A percentile compares a stretch with the other conserved stretches of the same genome.
Conservation (phyloP, 2,329 filamentous ascomycete genomes). For the Arthrobotrys iridis region DNA sequence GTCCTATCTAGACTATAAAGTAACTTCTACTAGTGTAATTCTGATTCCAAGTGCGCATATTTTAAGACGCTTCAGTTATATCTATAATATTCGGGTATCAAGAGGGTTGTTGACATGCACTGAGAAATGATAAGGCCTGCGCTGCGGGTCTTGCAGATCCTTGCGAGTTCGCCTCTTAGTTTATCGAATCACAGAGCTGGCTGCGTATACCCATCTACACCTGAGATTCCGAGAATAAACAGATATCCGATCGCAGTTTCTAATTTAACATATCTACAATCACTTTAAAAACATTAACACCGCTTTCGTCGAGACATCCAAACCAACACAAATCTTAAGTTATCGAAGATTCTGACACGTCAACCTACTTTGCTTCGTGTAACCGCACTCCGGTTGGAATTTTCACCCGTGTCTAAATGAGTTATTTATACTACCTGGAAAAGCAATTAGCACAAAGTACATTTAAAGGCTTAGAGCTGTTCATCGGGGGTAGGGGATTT, state of each 20-base stretch:
- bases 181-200: too few relatives aligned
- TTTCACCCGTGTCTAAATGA: neutral
- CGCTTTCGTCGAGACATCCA: neutral
- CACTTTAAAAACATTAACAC: neutral
- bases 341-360: neutral
- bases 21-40: too few relatives aligned
- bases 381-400: constrained; percentile 4
- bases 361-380: constrained; percentile 12
- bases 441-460: neutral
- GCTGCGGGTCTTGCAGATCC: too few relatives aligned
- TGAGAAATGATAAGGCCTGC: too few relatives aligned
- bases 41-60: too few relatives aligned
- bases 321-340: neutral
- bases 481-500: neutral
- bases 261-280: neutral
- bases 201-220: too few relatives aligned
- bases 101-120: too few relatives aligned
- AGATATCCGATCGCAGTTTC: neutral
- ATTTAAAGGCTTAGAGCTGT: neutral
- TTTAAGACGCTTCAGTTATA: too few relatives aligned
- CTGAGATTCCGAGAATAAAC: too few relatives aligned
- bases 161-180: too few relatives aligned
- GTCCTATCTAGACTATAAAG: too few relatives aligned
- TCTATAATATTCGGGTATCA: too few relatives aligned
- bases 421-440: neutral